These are phyloP conservation scores for Apiotrichum akiyoshidainum DNA, from an alignment of 1,284 basidiomycete species.

Conservation along the genomic window DNA sequence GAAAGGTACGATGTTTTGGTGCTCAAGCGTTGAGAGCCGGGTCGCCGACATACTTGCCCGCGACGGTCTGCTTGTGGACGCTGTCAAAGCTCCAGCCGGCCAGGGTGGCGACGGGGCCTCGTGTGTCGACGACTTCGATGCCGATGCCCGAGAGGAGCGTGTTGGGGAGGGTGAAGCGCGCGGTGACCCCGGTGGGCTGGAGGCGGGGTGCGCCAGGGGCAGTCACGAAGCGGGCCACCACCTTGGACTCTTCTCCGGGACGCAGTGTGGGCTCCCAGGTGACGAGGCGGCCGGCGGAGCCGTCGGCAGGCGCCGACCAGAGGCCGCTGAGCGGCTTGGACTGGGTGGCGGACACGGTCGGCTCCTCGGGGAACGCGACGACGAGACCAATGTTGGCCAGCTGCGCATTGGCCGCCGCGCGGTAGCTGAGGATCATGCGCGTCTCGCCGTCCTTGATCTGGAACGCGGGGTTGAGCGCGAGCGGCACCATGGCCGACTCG, in stretches of 20 bases:
- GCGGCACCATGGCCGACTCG: slow-evolving; percentile 45
- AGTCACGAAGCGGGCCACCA: slow-evolving; percentile 54
- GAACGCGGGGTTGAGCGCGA: slow-evolving; percentile 55
- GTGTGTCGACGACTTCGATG: slow-evolving; percentile 39
- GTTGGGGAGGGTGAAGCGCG: slow-evolving; percentile 52
- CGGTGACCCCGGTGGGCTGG: slow-evolving; percentile 45
- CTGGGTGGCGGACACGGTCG: slow-evolving; percentile 52
- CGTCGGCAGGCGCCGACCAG: slow-evolving; percentile 39
- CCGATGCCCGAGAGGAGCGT: slow-evolving; percentile 47
- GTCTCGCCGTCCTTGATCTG: slow-evolving; percentile 54
- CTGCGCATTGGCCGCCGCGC: slow-evolving; percentile 28
- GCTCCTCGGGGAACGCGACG: slow-evolving; percentile 47
- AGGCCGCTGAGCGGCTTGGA: slow-evolving; percentile 53
- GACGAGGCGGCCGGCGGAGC: slow-evolving; percentile 37
- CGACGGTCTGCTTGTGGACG: slow-evolving; percentile 5
- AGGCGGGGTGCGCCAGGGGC: slow-evolving; percentile 26
- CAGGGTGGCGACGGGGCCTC: background rate
- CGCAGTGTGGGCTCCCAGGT: slow-evolving; percentile 47
- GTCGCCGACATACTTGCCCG: slow-evolving; percentile 18
- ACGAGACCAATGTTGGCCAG: slow-evolving; percentile 46
- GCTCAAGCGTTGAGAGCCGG: slow-evolving; percentile 11
- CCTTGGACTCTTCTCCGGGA: slow-evolving; percentile 43
- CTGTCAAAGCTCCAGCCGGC: slow-evolving; percentile 7
- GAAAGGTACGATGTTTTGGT: background rate
- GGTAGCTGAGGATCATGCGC: slow-evolving; percentile 55